Evolutionary conservation across 345 rosid genomes (phyloP).

Genomic region (Microthlaspi erraticum): DNA sequence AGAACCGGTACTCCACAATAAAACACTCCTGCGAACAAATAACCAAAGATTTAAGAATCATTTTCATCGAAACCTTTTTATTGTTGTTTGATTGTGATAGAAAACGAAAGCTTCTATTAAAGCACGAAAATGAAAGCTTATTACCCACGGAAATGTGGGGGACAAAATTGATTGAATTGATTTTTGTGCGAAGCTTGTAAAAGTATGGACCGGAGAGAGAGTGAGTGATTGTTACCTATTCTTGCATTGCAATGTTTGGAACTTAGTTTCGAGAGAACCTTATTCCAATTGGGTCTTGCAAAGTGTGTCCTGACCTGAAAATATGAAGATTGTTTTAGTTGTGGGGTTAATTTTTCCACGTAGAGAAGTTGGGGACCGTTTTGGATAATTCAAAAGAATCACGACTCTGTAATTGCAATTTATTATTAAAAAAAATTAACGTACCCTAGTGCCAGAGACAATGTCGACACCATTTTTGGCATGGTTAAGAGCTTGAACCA

Average conservation of each 20-base stretch:
- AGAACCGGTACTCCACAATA: slow-evolving; percentile 96
- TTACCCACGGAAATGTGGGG: slow-evolving; percentile 16
- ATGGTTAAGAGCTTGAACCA: slow-evolving; percentile 98
- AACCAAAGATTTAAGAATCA: not conserved
- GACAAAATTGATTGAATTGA: slow-evolving; percentile 17
- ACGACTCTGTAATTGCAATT: not conserved
- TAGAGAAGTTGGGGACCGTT: slow-evolving; percentile 35
- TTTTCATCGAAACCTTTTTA: not conserved
- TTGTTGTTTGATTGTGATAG: slow-evolving; percentile 27
- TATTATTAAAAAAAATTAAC: slow-evolving; percentile 13
- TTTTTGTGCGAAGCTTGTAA: not conserved
- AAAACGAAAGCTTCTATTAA: slow-evolving; percentile 15
- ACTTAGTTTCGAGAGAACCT: slow-evolving; percentile 78
- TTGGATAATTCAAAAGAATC: slow-evolving; percentile 30
- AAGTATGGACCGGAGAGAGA: not conserved
- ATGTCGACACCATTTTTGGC: slow-evolving; percentile 98
- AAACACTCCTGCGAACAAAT: slow-evolving; percentile 72
- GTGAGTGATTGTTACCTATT: slow-evolving; percentile 60
- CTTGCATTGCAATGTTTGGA: slow-evolving; percentile 89
- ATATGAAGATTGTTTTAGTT: not conserved
- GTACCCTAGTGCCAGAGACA: slow-evolving; percentile 94
- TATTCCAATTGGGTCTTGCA: slow-evolving; percentile 97
- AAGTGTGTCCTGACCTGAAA: slow-evolving; percentile 92
- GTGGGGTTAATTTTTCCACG: slow-evolving; percentile 30
- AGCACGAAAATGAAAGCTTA: slow-evolving; percentile 2